A percentile compares a stretch with the other conserved stretches of the same genome.
These are phyloP conservation scores for Suillus brevipes DNA, from an alignment of 768 basidiomycete species.

Conservation along the genomic window DNA sequence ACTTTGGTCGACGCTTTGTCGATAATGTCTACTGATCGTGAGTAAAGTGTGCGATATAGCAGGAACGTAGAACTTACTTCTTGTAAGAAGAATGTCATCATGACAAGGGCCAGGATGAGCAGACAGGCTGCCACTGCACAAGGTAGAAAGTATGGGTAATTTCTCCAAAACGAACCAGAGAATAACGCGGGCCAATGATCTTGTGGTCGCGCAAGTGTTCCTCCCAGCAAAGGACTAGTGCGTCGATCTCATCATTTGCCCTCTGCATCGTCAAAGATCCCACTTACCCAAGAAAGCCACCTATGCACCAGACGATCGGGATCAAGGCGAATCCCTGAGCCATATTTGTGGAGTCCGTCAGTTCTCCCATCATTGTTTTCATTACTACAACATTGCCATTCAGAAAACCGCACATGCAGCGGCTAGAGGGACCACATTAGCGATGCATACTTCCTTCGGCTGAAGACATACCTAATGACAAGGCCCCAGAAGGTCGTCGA, in stretches of 20 bases:
- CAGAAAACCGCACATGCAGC: conserved; percentile 36
- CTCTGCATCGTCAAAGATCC: not conserved
- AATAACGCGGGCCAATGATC: conserved; percentile 54
- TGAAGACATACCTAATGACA: conserved; percentile 50
- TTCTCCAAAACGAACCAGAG: conserved; percentile 36
- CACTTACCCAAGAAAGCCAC: conserved; percentile 37
- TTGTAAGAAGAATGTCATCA: conserved; percentile 25
- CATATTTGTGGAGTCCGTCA: conserved; percentile 44
- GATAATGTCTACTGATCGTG: not conserved
- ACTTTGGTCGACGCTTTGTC: not conserved
- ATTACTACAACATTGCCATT: conserved; percentile 54
- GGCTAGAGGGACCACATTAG: conserved; percentile 18
- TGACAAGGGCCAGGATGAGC: conserved; percentile 14
- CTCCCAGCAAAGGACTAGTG: conserved; percentile 63
- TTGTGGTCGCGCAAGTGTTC: conserved; percentile 53
- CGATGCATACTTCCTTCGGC: not conserved
- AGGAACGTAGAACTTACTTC: conserved; percentile 26
- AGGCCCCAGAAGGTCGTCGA: conserved; percentile 55
- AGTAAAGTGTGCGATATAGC: not conserved
- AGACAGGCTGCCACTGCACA: conserved; percentile 25
- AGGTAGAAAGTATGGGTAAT: conserved; percentile 40
- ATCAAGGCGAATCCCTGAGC: conserved; percentile 36
- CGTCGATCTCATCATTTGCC: conserved; percentile 16
- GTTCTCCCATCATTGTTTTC: conserved; percentile 69
- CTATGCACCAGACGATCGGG: conserved; percentile 29